Conservation (phyloP, 2,329 filamentous ascomycete genomes). For the Botrytis pseudocinerea region DNA sequence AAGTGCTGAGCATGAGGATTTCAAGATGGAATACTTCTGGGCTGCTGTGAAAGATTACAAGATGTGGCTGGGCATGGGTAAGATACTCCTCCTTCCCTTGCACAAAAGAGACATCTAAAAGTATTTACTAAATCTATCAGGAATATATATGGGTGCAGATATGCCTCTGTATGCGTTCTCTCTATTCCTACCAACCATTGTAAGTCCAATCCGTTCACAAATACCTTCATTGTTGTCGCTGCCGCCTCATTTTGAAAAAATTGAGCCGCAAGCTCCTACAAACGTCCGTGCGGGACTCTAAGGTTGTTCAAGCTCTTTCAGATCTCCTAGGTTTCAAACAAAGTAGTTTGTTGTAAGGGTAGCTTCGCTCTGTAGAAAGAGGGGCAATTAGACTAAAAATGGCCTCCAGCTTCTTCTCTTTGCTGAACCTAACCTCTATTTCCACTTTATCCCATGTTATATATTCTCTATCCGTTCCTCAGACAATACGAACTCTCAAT, state of each 20-base stretch:
- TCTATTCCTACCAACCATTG: conserved; percentile 78
- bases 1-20: conserved; percentile 72
- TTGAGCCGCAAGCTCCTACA: not conserved
- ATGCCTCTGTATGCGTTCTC: conserved; percentile 75
- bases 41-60: conserved; percentile 81
- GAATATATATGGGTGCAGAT: conserved; percentile 65
- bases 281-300: not conserved
- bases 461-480: not conserved
- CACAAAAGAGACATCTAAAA: too few species aligned
- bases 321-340: accelerated
- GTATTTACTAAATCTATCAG: too few species aligned
- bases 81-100: too few species aligned
- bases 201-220: not conserved
- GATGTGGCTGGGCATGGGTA: conserved; percentile 66
- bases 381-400: not conserved
- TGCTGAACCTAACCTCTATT: not conserved
- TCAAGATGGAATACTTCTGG: conserved; percentile 72
- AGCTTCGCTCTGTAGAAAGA: not conserved
- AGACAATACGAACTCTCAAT: accelerated
- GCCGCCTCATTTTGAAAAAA: not conserved
- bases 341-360: not conserved
- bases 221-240: not conserved
- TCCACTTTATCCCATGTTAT: not conserved
- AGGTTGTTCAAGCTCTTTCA: not conserved
- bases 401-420: not conserved